phyloP scores from a whole-genome alignment of 23 red algal species.

The Gracilaria gracilis region DNA sequence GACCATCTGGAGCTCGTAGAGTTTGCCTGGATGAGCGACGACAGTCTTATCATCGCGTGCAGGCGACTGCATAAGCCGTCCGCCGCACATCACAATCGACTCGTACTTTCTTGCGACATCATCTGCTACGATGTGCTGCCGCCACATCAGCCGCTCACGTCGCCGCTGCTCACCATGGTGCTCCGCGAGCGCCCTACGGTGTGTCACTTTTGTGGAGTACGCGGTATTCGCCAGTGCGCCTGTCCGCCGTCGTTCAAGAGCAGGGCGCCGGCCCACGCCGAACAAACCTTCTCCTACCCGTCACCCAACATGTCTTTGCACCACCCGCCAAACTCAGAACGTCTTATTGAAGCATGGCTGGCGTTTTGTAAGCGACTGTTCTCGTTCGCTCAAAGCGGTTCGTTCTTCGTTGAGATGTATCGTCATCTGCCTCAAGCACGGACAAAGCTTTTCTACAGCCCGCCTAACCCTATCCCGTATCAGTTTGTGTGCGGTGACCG shows the following conservation, averaged over 20 bases:
- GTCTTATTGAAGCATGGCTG: conserved; percentile 37
- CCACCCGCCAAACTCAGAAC: conserved; percentile 14
- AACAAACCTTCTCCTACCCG: not conserved
- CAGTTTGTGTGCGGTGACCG: conserved; percentile 60
- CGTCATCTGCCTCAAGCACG: conserved; percentile 3
- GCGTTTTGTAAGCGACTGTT: conserved; percentile 41
- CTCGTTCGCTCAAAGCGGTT: conserved; percentile 30
- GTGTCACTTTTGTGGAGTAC: conserved; percentile 64
- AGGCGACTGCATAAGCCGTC: conserved; percentile 25
- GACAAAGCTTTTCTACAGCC: conserved; percentile 23
- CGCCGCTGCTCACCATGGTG: conserved; percentile 46
- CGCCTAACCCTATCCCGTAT: conserved; percentile 49
- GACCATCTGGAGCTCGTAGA: conserved; percentile 63
- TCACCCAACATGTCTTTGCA: not conserved
- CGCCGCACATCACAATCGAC: conserved; percentile 8
- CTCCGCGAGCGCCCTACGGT: conserved; percentile 46
- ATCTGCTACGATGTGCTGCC: conserved; percentile 51
- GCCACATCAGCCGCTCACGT: not conserved
- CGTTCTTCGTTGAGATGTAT: conserved; percentile 57
- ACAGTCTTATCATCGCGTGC: conserved; percentile 60
- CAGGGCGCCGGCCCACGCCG: conserved; percentile 20
- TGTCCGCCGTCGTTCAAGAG: conserved; percentile 53
- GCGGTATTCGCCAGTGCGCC: conserved; percentile 40
- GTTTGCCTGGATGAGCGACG: conserved; percentile 67
- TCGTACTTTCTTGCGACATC: conserved; percentile 47